Percentiles rank a stretch among this genome's conserved stretches.
These are phyloP conservation scores for Crassisporium funariophilum DNA, from an alignment of 768 basidiomycete genomes.

Conservation along the genomic window DNA sequence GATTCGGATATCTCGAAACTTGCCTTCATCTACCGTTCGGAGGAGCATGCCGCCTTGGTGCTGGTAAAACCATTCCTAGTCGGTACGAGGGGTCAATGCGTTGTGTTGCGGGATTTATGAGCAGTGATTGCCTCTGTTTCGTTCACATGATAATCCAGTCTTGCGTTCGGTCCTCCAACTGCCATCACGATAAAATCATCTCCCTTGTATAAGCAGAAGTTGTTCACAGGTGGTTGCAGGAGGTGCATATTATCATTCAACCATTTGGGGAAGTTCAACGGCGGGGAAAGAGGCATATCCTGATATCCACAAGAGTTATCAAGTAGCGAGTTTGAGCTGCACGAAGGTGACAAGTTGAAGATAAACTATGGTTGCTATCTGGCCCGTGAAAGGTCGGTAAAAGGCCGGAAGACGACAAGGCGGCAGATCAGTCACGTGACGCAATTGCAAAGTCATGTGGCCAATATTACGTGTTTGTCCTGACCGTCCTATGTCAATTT, in stretches of 20 bases:
- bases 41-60: conserved; percentile 93
- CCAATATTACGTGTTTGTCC: too few species aligned
- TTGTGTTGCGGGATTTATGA: neutral
- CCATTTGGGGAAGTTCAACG: conserved; percentile 92
- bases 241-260: conserved; percentile 77
- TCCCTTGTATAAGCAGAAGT: conserved; percentile 82
- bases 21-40: conserved; percentile 77
- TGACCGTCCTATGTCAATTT: too few species aligned
- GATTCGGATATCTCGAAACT: conserved; percentile 84
- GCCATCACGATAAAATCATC: conserved; percentile 94
- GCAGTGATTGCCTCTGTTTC: conserved; percentile 76
- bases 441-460: too few species aligned
- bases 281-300: conserved; percentile 72
- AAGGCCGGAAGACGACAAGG: too few species aligned
- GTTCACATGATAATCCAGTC: conserved; percentile 94
- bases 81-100: neutral
- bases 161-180: conserved; percentile 92
- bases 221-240: conserved; percentile 91
- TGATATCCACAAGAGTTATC: neutral
- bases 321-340: neutral
- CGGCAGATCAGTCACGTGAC: too few species aligned
- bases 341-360: too few species aligned
- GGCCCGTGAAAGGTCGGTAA: too few species aligned
- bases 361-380: too few species aligned
- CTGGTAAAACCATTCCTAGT: conserved; percentile 97